phyloP scores from a whole-genome alignment of 371 early-diverging fungal genomes.

The Mortierella sp. region DNA sequence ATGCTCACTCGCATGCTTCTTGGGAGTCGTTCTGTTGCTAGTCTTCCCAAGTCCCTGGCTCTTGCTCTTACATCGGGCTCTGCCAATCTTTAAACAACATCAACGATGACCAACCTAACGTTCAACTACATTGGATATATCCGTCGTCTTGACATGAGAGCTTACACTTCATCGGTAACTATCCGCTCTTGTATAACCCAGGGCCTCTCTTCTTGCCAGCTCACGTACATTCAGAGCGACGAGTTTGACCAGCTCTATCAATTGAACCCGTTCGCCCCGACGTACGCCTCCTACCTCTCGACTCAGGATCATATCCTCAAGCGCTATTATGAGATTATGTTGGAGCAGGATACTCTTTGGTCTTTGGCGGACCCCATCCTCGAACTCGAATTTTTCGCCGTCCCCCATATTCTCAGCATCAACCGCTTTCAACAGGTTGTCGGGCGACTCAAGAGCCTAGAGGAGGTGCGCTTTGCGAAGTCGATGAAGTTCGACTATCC shows the following conservation, averaged over 20 bases:
- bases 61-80: too few species aligned
- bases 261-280: background rate
- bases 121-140: too few species aligned
- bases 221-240: background rate
- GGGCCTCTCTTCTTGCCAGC: background rate
- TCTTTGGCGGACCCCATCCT: background rate
- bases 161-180: too few species aligned
- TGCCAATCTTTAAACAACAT: too few species aligned
- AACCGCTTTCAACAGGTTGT: background rate
- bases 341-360: background rate
- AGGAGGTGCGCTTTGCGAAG: background rate
- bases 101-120: too few species aligned
- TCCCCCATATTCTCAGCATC: background rate
- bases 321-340: background rate
- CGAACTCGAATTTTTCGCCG: background rate
- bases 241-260: background rate
- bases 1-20: too few species aligned
- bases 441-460: background rate
- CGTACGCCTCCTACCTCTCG: background rate
- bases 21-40: too few species aligned
- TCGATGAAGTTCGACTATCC: background rate
- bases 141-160: too few species aligned
- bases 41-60: too few species aligned
- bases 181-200: too few species aligned
- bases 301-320: background rate